Evolutionary conservation across 371 early-diverging fungal species (phyloP).

Genomic region (Mortierella sp.): DNA sequence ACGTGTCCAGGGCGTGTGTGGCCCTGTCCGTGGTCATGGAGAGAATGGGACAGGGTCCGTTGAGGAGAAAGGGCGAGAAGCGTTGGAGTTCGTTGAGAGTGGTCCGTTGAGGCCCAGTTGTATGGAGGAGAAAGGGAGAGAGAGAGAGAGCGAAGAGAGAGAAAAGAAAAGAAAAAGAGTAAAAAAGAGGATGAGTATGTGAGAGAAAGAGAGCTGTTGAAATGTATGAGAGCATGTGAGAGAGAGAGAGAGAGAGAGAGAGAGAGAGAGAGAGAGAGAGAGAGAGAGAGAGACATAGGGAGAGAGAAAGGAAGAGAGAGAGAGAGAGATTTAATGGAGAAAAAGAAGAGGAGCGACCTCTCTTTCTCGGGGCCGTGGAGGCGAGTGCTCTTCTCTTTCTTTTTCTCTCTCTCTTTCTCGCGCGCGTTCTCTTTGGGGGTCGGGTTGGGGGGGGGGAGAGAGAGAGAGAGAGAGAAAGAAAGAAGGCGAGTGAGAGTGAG

Average conservation of each 20-base stretch:
- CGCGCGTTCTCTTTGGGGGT: too few relatives aligned
- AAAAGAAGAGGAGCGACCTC: too few relatives aligned
- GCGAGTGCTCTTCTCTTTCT: too few relatives aligned
- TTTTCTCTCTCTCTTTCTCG: too few relatives aligned
- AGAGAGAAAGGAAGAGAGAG: too few relatives aligned
- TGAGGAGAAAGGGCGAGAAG: neutral
- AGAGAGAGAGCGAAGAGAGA: neutral
- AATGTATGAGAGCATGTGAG: neutral
- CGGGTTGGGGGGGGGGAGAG: too few relatives aligned
- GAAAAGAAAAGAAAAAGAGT: neutral
- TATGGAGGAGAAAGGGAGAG: neutral
- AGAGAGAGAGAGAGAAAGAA: too few relatives aligned
- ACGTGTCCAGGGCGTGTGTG: constrained; percentile 9
- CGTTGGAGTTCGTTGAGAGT: neutral
- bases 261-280: neutral
- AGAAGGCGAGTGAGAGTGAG: too few relatives aligned
- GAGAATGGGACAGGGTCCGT: too few relatives aligned
- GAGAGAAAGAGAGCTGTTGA: neutral
- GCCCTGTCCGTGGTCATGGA: constrained; percentile 38
- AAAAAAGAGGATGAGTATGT: neutral
- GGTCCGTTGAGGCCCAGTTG: constrained; percentile 2
- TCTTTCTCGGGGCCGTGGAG: too few relatives aligned
- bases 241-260: neutral
- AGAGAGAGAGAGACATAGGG: too few relatives aligned
- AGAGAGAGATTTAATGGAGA: too few relatives aligned